Conservation (phyloP, 805 yeast species). For the Soucietia sequanensis region DNA sequence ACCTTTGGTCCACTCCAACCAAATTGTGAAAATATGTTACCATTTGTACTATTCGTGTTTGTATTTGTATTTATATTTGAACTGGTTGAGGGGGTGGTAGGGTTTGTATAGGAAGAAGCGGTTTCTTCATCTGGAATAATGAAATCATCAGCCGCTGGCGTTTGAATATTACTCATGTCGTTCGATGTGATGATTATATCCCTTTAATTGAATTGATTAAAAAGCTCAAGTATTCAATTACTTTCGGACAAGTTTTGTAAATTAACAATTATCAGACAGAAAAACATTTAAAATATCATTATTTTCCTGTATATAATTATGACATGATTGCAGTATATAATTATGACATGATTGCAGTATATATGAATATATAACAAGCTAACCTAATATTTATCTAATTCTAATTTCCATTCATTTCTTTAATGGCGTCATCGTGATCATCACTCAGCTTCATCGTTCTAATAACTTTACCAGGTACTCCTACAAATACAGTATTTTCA, state of each 20-base stretch:
- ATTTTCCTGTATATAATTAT: too few relatives aligned
- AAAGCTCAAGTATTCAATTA: too few relatives aligned
- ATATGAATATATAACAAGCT: too few relatives aligned
- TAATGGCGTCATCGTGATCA: slow-evolving; percentile 9
- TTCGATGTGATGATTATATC: too few relatives aligned
- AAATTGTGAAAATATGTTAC: slow-evolving; percentile 11
- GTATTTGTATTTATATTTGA: slow-evolving; percentile 3
- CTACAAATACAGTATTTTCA: slow-evolving; percentile 55
- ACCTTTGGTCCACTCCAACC: slow-evolving; percentile 24
- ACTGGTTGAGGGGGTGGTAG: background rate
- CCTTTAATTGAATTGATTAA: too few relatives aligned
- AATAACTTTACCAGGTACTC: slow-evolving; percentile 57
- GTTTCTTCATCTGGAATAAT: slow-evolving; percentile 35
- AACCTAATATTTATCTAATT: too few relatives aligned
- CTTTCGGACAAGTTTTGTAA: too few relatives aligned
- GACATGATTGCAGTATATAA: too few relatives aligned
- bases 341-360: too few relatives aligned
- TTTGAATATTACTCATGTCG: too few relatives aligned
- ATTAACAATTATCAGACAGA: too few relatives aligned
- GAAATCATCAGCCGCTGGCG: slow-evolving; percentile 28
- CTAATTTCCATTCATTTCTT: slow-evolving; percentile 1
- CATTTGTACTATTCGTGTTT: background rate
- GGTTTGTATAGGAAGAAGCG: background rate
- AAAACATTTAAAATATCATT: background rate
- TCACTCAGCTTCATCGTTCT: slow-evolving; percentile 23